Conservation (phyloP, 129 eudicot genomes). For the Flaveria robusta region DNA sequence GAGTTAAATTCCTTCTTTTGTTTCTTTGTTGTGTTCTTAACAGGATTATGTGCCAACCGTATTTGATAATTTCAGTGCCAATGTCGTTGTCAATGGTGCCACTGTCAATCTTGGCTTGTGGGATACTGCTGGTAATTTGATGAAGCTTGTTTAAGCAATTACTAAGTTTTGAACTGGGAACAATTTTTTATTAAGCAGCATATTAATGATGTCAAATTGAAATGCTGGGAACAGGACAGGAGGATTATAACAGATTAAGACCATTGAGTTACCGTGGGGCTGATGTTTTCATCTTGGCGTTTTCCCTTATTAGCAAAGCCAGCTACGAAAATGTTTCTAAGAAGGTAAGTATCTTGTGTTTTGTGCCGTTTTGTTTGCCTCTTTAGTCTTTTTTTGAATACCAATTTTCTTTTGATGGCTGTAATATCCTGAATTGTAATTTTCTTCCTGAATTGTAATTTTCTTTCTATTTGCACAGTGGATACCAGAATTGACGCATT, state of each 20-base stretch:
- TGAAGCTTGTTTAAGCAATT: background rate
- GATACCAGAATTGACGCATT: slow-evolving; percentile 97
- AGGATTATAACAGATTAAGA: slow-evolving; percentile 96
- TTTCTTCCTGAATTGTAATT: slow-evolving; percentile 14
- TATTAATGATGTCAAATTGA: slow-evolving; percentile 14
- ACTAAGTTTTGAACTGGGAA: background rate
- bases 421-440: slow-evolving; percentile 5
- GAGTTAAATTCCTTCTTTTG: background rate
- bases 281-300: slow-evolving; percentile 96
- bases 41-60: slow-evolving; percentile 99
- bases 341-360: slow-evolving; percentile 47
- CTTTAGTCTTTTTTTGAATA: background rate
- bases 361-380: background rate
- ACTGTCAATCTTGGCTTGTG: slow-evolving; percentile 94
- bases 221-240: slow-evolving; percentile 74
- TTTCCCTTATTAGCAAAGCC: slow-evolving; percentile 96
- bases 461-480: slow-evolving; percentile 56
- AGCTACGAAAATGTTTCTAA: slow-evolving; percentile 98
- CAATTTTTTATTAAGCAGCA: background rate
- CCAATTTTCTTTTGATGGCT: background rate
- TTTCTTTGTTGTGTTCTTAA: slow-evolving; percentile 20
- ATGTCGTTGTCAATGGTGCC: slow-evolving; percentile 91
- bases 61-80: slow-evolving; percentile 96
- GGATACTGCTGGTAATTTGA: slow-evolving; percentile 94
- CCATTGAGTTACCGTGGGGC: slow-evolving; percentile 99